Percentiles rank a stretch among this genome's conserved stretches.
Evolutionary conservation across 345 rosid genomes (phyloP).

Genomic region (Nasturtium officinale): DNA sequence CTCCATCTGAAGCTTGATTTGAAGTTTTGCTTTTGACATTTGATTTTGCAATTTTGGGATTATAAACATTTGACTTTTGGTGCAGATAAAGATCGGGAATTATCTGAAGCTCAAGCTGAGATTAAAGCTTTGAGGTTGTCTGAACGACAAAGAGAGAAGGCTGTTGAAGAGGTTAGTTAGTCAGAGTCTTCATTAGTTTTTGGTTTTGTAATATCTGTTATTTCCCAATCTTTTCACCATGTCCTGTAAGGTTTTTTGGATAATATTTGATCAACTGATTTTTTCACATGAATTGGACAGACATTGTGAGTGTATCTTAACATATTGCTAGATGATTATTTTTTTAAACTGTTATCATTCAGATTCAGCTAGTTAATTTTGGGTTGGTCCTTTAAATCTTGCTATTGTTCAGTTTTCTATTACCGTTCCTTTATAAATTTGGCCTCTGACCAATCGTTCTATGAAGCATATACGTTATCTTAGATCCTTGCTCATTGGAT

Average conservation of each 20-base stretch:
- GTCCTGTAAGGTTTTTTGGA: background rate
- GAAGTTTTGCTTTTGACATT: conserved; percentile 34
- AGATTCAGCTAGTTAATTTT: no score
- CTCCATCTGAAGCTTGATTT: conserved; percentile 62
- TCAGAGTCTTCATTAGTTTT: background rate
- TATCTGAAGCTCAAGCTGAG: conserved; percentile 92
- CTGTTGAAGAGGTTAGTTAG: conserved; percentile 97
- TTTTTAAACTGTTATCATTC: background rate
- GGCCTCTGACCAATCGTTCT: conserved; percentile 1
- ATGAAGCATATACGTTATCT: background rate
- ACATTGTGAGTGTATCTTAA: background rate
- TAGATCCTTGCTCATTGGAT: background rate
- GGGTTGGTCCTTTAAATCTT: background rate
- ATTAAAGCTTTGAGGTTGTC: conserved; percentile 86
- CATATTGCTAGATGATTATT: no score
- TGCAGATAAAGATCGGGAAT: conserved; percentile 93
- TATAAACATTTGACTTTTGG: conserved; percentile 24
- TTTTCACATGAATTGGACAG: background rate
- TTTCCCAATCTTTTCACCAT: background rate
- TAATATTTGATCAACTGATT: background rate
- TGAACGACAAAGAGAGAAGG: conserved; percentile 88
- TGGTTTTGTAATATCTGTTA: background rate
- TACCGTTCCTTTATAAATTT: conserved; percentile 13
- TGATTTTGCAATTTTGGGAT: conserved; percentile 20
- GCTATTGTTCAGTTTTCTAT: background rate